Conservation (phyloP, 495 filamentous ascomycete genomes). For the Talaromyces borbonicus region DNA sequence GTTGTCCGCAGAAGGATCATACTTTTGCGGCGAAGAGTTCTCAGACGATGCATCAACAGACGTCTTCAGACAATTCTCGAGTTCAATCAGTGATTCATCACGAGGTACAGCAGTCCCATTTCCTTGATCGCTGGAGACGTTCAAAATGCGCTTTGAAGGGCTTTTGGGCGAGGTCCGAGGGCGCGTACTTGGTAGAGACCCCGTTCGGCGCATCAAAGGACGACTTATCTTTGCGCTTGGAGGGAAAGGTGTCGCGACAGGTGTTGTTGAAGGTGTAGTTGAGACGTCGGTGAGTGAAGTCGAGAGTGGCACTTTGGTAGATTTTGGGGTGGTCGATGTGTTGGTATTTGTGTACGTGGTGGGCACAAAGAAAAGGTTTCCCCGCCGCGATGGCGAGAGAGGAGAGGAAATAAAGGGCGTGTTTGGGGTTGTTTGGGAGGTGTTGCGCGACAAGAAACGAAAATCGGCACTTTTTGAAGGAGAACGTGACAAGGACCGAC, state of each 20-base stretch:
- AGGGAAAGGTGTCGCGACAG: conserved; percentile 43
- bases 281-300: conserved; percentile 13
- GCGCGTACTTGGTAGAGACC: conserved; percentile 36
- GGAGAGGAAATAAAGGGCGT: conserved; percentile 40
- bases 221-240: conserved; percentile 40
- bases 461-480: conserved; percentile 70
- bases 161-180: conserved; percentile 58
- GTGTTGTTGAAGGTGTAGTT: conserved; percentile 22
- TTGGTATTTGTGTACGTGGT: conserved; percentile 27
- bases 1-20: conserved; percentile 12
- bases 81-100: conserved; percentile 29
- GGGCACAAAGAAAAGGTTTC: conserved; percentile 38
- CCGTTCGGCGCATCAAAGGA: conserved; percentile 36
- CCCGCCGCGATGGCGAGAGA: conserved; percentile 39
- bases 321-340: conserved; percentile 2
- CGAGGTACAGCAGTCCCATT: conserved; percentile 47
- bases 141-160: conserved; percentile 65
- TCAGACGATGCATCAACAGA: conserved; percentile 17
- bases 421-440: conserved; percentile 40
- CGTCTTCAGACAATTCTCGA: conserved; percentile 50
- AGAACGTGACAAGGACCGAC: conserved; percentile 76
- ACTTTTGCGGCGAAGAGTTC: conserved; percentile 7
- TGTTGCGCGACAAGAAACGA: conserved; percentile 47
- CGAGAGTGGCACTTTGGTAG: conserved; percentile 12
- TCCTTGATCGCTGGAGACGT: conserved; percentile 56